These are phyloP conservation scores for Camelina laxa DNA, from an alignment of 345 rosid genomes.

Conservation along the genomic window DNA sequence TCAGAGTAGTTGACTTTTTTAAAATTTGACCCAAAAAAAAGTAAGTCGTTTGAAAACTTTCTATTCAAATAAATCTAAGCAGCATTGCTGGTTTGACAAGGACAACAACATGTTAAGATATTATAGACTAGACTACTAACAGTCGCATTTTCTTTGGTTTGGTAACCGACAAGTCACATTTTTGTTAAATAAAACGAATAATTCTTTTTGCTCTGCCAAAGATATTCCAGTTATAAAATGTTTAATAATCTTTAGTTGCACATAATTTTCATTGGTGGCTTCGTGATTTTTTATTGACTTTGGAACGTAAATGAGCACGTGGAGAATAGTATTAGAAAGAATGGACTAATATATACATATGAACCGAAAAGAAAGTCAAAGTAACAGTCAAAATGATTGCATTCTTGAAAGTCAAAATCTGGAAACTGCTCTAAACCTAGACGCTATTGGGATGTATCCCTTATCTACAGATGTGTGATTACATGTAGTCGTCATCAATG, in stretches of 20 bases:
- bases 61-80: conserved; percentile 16
- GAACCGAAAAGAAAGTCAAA: conserved; percentile 11
- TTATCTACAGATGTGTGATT: neutral
- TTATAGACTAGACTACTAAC: neutral
- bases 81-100: conserved; percentile 36
- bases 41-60: neutral
- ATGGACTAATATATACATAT: neutral
- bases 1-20: conserved; percentile 8
- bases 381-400: conserved; percentile 26
- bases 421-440: conserved; percentile 12
- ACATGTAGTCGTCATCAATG: conserved; percentile 12
- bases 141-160: neutral
- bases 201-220: neutral
- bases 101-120: neutral
- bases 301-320: conserved; percentile 23
- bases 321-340: neutral
- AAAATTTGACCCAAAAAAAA: conserved; percentile 10
- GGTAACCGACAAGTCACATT: neutral
- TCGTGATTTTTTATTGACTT: conserved; percentile 1
- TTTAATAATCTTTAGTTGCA: neutral
- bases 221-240: neutral
- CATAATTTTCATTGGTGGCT: neutral
- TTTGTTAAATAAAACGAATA: neutral
- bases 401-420: conserved; percentile 24
- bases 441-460: neutral